phyloP scores from a whole-genome alignment of 2,329 filamentous ascomycete genomes.

The Fusarium miscanthi region DNA sequence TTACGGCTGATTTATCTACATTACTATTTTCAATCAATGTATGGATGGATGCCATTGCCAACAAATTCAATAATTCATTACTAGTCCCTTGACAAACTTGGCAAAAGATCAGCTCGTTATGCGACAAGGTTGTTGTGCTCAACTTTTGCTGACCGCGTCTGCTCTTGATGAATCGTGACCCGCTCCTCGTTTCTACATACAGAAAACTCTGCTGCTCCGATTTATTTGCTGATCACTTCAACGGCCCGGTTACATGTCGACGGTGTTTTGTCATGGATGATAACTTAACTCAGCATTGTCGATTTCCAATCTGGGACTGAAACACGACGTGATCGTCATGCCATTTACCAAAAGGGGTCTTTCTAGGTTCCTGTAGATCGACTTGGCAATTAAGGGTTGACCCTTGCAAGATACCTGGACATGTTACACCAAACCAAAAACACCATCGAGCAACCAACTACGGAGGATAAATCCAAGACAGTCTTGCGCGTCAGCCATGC shows the following conservation, averaged over 20 bases:
- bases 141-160: constrained; percentile 4
- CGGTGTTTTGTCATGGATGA: not conserved
- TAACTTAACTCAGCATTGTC: not conserved
- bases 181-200: not conserved
- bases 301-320: not conserved
- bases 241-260: constrained; percentile 1
- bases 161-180: constrained; percentile 8
- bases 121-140: constrained; percentile 9
- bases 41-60: constrained; percentile 9
- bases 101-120: constrained; percentile 17
- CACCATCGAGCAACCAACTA: not conserved
- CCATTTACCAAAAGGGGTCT: not conserved
- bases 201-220: not conserved
- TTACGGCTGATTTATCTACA: constrained; percentile 14
- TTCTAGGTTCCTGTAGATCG: constrained; percentile 37
- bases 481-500: constrained; percentile 10
- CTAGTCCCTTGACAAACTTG: constrained; percentile 15
- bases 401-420: not conserved
- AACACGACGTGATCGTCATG: constrained; percentile 11
- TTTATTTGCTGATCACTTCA: constrained; percentile 1
- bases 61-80: constrained; percentile 22
- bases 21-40: constrained; percentile 8
- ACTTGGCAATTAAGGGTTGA: constrained; percentile 26
- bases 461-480: constrained; percentile 28
- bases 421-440: constrained; percentile 13